Evolutionary conservation across 208 protist species (phyloP).

Genomic region (Spironucleus salmonicida): DNA sequence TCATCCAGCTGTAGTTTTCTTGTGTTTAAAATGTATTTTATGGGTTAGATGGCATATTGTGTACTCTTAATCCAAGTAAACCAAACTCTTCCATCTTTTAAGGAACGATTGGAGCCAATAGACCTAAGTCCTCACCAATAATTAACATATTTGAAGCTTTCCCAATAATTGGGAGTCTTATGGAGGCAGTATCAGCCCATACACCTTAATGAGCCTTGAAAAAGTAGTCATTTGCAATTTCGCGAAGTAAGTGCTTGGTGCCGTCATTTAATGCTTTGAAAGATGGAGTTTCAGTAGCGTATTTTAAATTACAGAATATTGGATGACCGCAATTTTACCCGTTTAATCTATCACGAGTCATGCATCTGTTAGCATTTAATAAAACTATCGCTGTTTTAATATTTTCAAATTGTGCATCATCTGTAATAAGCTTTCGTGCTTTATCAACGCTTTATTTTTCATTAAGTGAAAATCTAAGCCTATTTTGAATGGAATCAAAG

Average conservation of each 20-base stretch:
- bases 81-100: conserved; percentile 45
- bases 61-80: conserved; percentile 55
- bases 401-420: conserved; percentile 38
- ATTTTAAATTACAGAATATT: conserved; percentile 36
- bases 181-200: conserved; percentile 21
- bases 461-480: too few relatives aligned
- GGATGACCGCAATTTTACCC: conserved; percentile 43
- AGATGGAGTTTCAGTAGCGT: conserved; percentile 42
- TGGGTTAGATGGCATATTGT: conserved; percentile 51
- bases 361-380: neutral
- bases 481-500: too few relatives aligned
- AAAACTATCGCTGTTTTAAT: neutral
- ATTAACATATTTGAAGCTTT: conserved; percentile 54
- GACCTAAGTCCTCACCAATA: conserved; percentile 59
- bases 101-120: conserved; percentile 49
- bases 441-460: conserved; percentile 10
- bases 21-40: conserved; percentile 8
- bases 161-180: conserved; percentile 38
- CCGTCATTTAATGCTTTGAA: conserved; percentile 41
- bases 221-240: conserved; percentile 50
- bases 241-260: conserved; percentile 36
- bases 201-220: conserved; percentile 38
- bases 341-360: conserved; percentile 35
- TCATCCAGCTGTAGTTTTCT: conserved; percentile 33
- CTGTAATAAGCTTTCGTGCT: conserved; percentile 33